Conservation (phyloP, 1,139 yeast genomes). For the Geotrichum restrictum region DNA sequence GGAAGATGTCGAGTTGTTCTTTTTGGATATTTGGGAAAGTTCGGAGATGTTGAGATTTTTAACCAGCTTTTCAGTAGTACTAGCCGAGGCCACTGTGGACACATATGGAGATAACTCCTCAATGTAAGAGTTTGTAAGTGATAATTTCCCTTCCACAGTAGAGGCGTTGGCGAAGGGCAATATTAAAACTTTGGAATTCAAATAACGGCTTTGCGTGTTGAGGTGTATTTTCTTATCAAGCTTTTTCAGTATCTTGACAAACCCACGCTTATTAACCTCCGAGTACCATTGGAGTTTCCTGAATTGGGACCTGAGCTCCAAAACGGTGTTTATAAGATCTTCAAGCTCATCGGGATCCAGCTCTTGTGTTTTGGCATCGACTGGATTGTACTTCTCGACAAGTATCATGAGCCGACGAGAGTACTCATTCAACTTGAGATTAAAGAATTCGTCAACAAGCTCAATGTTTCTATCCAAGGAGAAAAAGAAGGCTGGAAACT, state of each 20-base stretch:
- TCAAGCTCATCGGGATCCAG: slow-evolving; percentile 66
- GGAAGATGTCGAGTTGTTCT: not conserved
- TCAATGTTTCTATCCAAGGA: slow-evolving; percentile 79
- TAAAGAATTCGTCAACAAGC: slow-evolving; percentile 74
- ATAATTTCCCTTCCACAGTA: slow-evolving; percentile 54
- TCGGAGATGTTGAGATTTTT: not conserved
- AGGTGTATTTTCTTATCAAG: slow-evolving; percentile 82
- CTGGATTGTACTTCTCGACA: slow-evolving; percentile 33
- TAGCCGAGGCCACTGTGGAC: slow-evolving; percentile 21
- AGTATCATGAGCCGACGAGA: slow-evolving; percentile 55
- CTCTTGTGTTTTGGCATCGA: slow-evolving; percentile 17
- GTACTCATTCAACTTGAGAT: slow-evolving; percentile 68
- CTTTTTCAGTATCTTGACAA: slow-evolving; percentile 82
- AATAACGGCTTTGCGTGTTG: slow-evolving; percentile 60
- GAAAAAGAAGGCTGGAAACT: slow-evolving; percentile 55
- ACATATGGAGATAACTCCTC: slow-evolving; percentile 40
- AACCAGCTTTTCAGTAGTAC: slow-evolving; percentile 6
- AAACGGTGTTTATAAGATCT: slow-evolving; percentile 68
- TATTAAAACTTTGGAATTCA: slow-evolving; percentile 66
- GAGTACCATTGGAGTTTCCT: slow-evolving; percentile 87
- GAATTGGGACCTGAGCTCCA: slow-evolving; percentile 73
- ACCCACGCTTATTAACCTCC: slow-evolving; percentile 87
- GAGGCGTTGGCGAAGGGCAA: slow-evolving; percentile 67
- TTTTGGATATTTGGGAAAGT: slow-evolving; percentile 2
- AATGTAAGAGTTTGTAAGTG: slow-evolving; percentile 54